phyloP scores from a whole-genome alignment of 2,329 filamentous ascomycete genomes.

The Bipolaris oryzae region DNA sequence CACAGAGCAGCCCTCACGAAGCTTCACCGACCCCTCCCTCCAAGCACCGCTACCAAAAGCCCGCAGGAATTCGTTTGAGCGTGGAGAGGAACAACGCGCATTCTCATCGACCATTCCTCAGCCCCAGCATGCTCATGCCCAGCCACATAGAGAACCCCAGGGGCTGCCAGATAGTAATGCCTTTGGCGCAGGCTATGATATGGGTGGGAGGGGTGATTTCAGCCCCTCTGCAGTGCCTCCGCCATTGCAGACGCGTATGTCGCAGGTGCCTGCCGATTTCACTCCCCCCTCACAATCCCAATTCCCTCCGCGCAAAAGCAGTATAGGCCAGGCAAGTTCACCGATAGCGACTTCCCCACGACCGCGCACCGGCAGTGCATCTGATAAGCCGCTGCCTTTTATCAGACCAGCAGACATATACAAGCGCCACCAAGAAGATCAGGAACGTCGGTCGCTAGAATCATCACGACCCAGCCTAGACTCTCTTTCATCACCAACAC shows the following conservation, averaged over 20 bases:
- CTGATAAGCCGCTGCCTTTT: conserved; percentile 65
- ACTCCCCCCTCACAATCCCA: conserved; percentile 44
- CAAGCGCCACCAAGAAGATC: conserved; percentile 71
- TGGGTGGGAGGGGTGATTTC: conserved; percentile 56
- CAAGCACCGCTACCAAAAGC: conserved; percentile 31
- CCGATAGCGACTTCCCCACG: conserved; percentile 32
- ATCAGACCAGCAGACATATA: conserved; percentile 80
- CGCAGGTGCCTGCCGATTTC: conserved; percentile 45
- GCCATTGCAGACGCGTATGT: conserved; percentile 54
- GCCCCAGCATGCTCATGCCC: conserved; percentile 23
- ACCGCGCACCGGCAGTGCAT: conserved; percentile 38
- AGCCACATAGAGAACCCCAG: conserved; percentile 15
- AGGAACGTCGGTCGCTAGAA: conserved; percentile 63
- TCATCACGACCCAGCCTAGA: conserved; percentile 64
- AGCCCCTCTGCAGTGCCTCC: conserved; percentile 60
- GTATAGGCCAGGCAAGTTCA: conserved; percentile 56
- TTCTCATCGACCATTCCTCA: conserved; percentile 51
- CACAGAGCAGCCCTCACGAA: conserved; percentile 36
- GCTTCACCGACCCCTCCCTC: conserved; percentile 51
- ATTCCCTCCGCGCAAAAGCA: conserved; percentile 68
- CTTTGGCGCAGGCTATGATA: conserved; percentile 41
- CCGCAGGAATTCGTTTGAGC: conserved; percentile 60
- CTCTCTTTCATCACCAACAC: conserved; percentile 46
- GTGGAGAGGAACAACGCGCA: conserved; percentile 58
- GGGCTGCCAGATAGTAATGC: conserved; percentile 37